Evolutionary conservation across 192 early-diverging fungal genomes (phyloP), one percentile per base, ranked within the genome.

Genomic region (Dissophora ornata): DNA sequence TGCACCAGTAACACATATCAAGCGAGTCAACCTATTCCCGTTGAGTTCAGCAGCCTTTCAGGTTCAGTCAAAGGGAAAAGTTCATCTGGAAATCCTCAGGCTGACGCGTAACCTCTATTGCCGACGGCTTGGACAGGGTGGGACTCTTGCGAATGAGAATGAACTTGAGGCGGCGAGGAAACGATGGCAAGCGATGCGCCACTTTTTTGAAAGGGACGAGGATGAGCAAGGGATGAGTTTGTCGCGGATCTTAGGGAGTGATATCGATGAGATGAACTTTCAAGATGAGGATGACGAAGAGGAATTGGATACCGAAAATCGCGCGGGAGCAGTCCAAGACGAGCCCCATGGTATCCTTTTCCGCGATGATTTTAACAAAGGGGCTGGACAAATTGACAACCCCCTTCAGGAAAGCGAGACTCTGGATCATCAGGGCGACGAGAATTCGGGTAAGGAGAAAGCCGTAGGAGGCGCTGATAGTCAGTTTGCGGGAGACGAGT

Each of bases 71-170:
- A 70, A 68, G 13, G 57, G 74, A 10, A 73, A 56, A 24, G 47
- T 57, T 22, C 75, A 79, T 32, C 42, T 73, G 44, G 69, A 81
- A 33, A 70, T 67, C 13, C 48, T 84, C n/a, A 64, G 77, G 15
- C 30, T 81, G n/a, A 45, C 75, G 16, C 56, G 67, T 16, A 84
- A 71, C 26, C 47, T 81, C 9, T 79, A 75, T 38, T 71, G 70
- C n/a, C 52, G 80, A 13, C 63, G 63, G 12, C 10, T 41, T 26
- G 50, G 75, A 52, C 57, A 66, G 13, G 52, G 69, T 29, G 68
- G 68, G 4, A 24, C 55, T 19, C 9, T 75, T 15, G 21, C n/a
- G 19, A 22, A 25, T 9, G 65, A 67, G 4, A 57, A 44, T 7
- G 79, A 66, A n/a, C 26, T 57, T 5, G 51, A 57, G 18, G 62